Evolutionary conservation across 306 rosid genomes (phyloP).

Genomic region (Mucuna pruriens): DNA sequence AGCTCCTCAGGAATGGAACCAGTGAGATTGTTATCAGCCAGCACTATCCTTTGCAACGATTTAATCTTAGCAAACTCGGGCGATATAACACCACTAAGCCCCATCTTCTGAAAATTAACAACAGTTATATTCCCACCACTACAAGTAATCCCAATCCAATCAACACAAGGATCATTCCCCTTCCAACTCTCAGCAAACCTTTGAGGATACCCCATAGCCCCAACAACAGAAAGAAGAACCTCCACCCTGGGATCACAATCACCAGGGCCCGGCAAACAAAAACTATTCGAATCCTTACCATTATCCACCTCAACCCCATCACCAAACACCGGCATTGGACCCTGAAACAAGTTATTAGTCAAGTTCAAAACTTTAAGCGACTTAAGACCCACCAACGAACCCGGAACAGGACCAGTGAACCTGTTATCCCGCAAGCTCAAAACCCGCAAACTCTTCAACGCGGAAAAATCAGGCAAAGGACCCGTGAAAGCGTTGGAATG

Average conservation of each 20-base stretch:
- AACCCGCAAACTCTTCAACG: constrained; percentile 53
- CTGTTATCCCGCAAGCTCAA: constrained; percentile 79
- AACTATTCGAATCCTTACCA: constrained; percentile 61
- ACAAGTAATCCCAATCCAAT: constrained; percentile 83
- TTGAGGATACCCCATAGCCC: constrained; percentile 67
- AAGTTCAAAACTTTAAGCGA: constrained; percentile 68
- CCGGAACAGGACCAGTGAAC: constrained; percentile 74
- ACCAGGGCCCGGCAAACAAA: constrained; percentile 69
- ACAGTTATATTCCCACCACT: constrained; percentile 59
- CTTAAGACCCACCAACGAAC: constrained; percentile 56
- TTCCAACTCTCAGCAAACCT: constrained; percentile 78
- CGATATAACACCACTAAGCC: constrained; percentile 70
- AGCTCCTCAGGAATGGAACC: constrained; percentile 70
- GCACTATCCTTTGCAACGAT: constrained; percentile 63
- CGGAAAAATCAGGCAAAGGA: constrained; percentile 71
- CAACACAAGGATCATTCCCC: constrained; percentile 73
- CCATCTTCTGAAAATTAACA: constrained; percentile 79
- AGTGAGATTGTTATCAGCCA: constrained; percentile 75
- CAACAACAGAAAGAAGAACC: constrained; percentile 57
- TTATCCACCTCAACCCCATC: constrained; percentile 65
- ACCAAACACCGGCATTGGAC: constrained; percentile 65
- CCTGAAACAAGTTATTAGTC: constrained; percentile 79
- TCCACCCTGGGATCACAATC: constrained; percentile 65
- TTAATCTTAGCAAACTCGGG: constrained; percentile 60
- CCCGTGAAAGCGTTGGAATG: constrained; percentile 72